These are phyloP conservation scores for Sordaria brevicollis DNA, from an alignment of 495 filamentous ascomycete species.

Conservation along the genomic window DNA sequence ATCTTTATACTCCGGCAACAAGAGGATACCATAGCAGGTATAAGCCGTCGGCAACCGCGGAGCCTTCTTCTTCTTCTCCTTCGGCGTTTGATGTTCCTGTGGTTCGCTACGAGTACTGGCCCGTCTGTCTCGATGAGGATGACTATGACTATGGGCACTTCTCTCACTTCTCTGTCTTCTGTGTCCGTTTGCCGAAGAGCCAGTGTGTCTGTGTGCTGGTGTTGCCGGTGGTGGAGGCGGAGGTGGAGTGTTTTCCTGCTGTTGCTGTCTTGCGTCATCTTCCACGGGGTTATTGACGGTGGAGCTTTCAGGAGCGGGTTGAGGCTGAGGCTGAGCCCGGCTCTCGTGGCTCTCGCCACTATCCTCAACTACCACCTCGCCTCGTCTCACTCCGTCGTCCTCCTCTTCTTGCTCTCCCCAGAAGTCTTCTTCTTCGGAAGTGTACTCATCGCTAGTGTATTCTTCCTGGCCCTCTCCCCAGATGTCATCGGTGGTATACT, in stretches of 20 bases:
- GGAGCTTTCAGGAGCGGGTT: neutral
- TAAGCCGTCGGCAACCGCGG: slow-evolving; percentile 63
- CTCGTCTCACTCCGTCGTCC: neutral
- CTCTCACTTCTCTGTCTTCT: neutral
- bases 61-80: slow-evolving; percentile 18
- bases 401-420: slow-evolving; percentile 4
- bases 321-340: neutral
- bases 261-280: neutral
- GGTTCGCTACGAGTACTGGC: neutral
- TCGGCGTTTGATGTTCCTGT: neutral
- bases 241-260: neutral
- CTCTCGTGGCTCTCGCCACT: neutral
- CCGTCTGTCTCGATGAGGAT: neutral
- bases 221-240: neutral
- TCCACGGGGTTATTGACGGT: neutral
- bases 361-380: neutral
- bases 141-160: neutral
- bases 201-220: neutral
- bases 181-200: neutral
- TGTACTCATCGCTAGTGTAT: slow-evolving; percentile 3
- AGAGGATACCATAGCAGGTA: slow-evolving; percentile 81
- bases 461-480: neutral
- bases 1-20: slow-evolving; percentile 72
- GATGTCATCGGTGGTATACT: neutral
- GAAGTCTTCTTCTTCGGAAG: slow-evolving; percentile 16